Base-by-base conservation (phyloP, 2,329 filamentous ascomycete genomes). In the Pezicula carpinea region DNA sequence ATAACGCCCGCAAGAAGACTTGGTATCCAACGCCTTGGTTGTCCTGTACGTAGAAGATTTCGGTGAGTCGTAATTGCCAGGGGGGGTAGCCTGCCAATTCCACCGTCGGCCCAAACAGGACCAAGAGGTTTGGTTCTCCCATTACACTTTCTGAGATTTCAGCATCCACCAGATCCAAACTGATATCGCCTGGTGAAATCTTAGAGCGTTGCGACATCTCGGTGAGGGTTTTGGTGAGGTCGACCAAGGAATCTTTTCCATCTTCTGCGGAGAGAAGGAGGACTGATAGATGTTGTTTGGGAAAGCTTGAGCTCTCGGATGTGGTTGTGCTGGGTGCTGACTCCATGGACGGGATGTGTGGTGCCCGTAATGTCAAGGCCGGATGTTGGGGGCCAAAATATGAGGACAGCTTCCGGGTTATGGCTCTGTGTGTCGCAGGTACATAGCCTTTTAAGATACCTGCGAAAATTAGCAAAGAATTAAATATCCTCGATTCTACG, bases 181-280 rank as follows among this genome's bases (percentile, higher is more conserved):
- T 90, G 61, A 99, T 91, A 63, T 99, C 91, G 26, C 81, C 75
- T 1, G 88, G 79, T 2, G 80, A 80, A 13, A 99, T 76, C 68
- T 96, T 96, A 49, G 83, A 83, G 57, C 85, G 83, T 66, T 97
- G 93, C 6, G 89, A 87, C 93, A 99, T 97, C 63, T 96, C 89
- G 5, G 92, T 82, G 18, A 99, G 75, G 1, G 95, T 97, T 62
- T 91, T 89, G 35, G 93, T 99, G 39, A 99, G 77, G 66, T 99
- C 93, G 34, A 99, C 91, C 53, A 99, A 80, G 4, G 92, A 96
- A 61, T 95, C 89, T 46, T 92, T 82, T 41, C 93, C 92, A 59
- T 99, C 93, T 47, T 92, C 86, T 32, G 83, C 81, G 13, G 89
- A 95, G 43, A 99, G 80, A 33, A 99, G 79, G 48, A 96, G 79